These are phyloP conservation scores for Calonectria fujianensis DNA, from an alignment of 2,329 filamentous ascomycete genomes.

Conservation along the genomic window DNA sequence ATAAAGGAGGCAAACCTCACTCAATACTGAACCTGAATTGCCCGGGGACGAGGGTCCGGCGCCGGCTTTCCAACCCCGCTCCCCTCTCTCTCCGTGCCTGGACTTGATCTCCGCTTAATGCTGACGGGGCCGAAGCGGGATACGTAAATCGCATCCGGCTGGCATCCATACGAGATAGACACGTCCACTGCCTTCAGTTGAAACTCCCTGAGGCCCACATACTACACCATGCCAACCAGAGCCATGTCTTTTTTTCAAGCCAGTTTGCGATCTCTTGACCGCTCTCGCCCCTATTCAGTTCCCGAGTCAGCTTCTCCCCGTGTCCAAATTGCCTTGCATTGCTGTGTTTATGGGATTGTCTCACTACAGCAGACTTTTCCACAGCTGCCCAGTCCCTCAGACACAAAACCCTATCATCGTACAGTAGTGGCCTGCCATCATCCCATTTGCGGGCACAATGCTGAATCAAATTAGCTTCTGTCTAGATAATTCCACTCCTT, in stretches of 20 bases:
- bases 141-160: slow-evolving; percentile 17
- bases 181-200: background rate
- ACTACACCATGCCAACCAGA: slow-evolving; percentile 4
- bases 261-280: background rate
- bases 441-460: background rate
- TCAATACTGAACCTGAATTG: slow-evolving; percentile 7
- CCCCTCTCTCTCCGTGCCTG: slow-evolving; percentile 17
- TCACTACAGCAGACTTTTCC: background rate
- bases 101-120: background rate
- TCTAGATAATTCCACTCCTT: background rate
- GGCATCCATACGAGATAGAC: slow-evolving; percentile 17
- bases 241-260: too few species aligned
- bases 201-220: slow-evolving; percentile 3
- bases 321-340: background rate
- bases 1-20: background rate
- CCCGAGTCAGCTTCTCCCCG: background rate
- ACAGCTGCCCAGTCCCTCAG: background rate
- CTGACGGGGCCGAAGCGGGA: slow-evolving; percentile 3
- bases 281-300: background rate
- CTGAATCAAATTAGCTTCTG: background rate
- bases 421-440: background rate
- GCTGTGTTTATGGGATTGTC: background rate
- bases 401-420: background rate
- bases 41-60: background rate
- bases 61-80: slow-evolving; percentile 13